Conservation (phyloP, 148 eudicot genomes). For the Bassia scoparia region DNA sequence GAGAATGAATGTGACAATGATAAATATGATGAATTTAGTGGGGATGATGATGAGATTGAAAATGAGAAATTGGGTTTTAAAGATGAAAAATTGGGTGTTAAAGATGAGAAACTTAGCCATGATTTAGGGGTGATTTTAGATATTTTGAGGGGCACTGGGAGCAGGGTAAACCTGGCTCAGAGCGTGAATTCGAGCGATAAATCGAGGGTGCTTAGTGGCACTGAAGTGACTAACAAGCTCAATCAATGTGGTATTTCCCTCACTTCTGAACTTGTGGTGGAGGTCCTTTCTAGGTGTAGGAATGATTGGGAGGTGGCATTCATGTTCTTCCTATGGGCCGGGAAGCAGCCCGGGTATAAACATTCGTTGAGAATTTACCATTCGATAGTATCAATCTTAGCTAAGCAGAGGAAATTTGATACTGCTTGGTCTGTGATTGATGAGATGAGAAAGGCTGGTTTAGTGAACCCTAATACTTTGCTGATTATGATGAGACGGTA, state of each 20-base stretch:
- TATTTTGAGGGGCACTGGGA: conserved; percentile 29
- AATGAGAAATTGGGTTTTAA: too few relatives aligned
- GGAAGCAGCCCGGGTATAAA: conserved; percentile 54
- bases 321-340: conserved; percentile 78
- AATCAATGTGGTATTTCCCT: conserved; percentile 49
- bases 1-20: conserved; percentile 9
- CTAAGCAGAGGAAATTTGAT: conserved; percentile 75
- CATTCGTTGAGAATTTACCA: conserved; percentile 59
- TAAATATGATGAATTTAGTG: conserved; percentile 18
- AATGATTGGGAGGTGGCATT: conserved; percentile 85
- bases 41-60: conserved; percentile 27
- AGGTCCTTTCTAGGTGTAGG: conserved; percentile 53
- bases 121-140: conserved; percentile 45
- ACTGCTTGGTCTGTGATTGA: conserved; percentile 77
- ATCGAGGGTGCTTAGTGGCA: conserved; percentile 17
- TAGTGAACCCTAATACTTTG: conserved; percentile 58
- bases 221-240: conserved; percentile 45
- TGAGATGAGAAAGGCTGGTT: conserved; percentile 59
- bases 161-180: not conserved
- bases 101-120: conserved; percentile 26
- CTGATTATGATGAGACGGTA: conserved; percentile 77
- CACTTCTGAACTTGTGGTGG: conserved; percentile 49
- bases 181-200: not conserved
- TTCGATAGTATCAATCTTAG: conserved; percentile 74
- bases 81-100: conserved; percentile 21